A percentile compares a stretch with the other conserved stretches of the same genome.
These are phyloP conservation scores for Monilinia fructigena DNA, from an alignment of 2,329 filamentous ascomycete genomes.

Conservation along the genomic window DNA sequence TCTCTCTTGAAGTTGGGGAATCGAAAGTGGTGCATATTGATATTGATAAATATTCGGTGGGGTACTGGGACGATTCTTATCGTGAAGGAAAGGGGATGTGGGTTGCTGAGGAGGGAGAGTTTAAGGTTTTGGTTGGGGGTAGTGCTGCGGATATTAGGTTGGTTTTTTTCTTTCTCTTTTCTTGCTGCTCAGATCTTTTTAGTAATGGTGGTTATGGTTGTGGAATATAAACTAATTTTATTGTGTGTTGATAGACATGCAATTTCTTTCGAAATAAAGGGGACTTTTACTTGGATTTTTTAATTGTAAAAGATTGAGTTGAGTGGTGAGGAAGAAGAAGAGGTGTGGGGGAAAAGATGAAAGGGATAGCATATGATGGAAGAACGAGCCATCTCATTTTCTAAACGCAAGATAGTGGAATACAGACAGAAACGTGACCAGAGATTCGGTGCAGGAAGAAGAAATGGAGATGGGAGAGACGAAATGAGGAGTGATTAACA, in stretches of 20 bases:
- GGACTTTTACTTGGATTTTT: slow-evolving; percentile 62
- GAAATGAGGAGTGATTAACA: not conserved
- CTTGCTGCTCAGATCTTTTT: not conserved
- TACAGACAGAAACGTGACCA: no score
- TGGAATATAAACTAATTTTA: not conserved
- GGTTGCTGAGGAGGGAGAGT: slow-evolving; percentile 65
- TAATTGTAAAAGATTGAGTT: slow-evolving; percentile 14
- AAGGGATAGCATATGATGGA: not conserved
- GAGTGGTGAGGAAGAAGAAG: not conserved
- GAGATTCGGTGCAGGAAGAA: not conserved
- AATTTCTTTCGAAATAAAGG: slow-evolving; percentile 56
- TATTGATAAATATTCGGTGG: slow-evolving; percentile 49
- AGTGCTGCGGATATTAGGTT: slow-evolving; percentile 64
- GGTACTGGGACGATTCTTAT: slow-evolving; percentile 58
- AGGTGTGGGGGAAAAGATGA: not conserved
- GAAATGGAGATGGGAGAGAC: not conserved
- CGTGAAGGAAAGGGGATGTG: slow-evolving; percentile 42
- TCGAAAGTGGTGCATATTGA: slow-evolving; percentile 44
- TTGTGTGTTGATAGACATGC: slow-evolving; percentile 43
- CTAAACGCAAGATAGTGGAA: not conserved
- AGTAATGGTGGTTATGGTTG: not conserved
- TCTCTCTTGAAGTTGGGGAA: slow-evolving; percentile 55
- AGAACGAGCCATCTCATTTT: not conserved
- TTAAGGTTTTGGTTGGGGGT: slow-evolving; percentile 60
- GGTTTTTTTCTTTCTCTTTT: not conserved